Percentiles rank a stretch among this genome's conserved stretches.
Evolutionary conservation across 2,329 filamentous ascomycete species (phyloP).

Genomic region (Stemphylium lycopersici): DNA sequence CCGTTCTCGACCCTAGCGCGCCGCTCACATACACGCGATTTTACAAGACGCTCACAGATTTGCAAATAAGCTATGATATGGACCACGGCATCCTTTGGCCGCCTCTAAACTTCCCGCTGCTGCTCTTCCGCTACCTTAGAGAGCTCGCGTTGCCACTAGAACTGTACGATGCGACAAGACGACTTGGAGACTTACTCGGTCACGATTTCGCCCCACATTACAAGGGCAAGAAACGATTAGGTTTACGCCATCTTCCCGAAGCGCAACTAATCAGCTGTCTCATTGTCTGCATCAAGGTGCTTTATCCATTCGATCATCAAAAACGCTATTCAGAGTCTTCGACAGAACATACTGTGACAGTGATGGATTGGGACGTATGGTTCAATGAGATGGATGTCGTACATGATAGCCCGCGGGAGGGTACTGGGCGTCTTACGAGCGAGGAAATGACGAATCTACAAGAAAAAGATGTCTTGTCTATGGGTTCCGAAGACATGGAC

Average conservation of each 20-base stretch:
- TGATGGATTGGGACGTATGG: slow-evolving; percentile 79
- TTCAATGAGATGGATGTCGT: slow-evolving; percentile 25
- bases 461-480: slow-evolving; percentile 66
- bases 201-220: slow-evolving; percentile 66
- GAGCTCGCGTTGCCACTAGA: slow-evolving; percentile 78
- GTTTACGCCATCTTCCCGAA: slow-evolving; percentile 63
- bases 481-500: slow-evolving; percentile 69
- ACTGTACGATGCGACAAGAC: slow-evolving; percentile 64
- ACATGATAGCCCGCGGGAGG: slow-evolving; percentile 9
- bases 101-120: slow-evolving; percentile 70
- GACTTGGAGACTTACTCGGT: slow-evolving; percentile 59
- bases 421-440: slow-evolving; percentile 37
- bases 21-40: slow-evolving; percentile 62
- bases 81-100: slow-evolving; percentile 77
- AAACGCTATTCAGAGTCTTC: slow-evolving; percentile 57
- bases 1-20: slow-evolving; percentile 61
- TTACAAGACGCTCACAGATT: slow-evolving; percentile 66
- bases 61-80: slow-evolving; percentile 67
- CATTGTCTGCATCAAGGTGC: slow-evolving; percentile 77
- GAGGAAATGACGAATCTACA: slow-evolving; percentile 60
- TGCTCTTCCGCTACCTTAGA: slow-evolving; percentile 73
- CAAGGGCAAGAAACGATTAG: slow-evolving; percentile 21
- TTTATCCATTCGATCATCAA: slow-evolving; percentile 73
- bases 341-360: slow-evolving; percentile 63
- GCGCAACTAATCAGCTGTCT: slow-evolving; percentile 73